Percentiles rank a stretch among this genome's conserved stretches.
Evolutionary conservation across 441 rosid genomes (phyloP).

Genomic region (Theobroma grandiflorum): DNA sequence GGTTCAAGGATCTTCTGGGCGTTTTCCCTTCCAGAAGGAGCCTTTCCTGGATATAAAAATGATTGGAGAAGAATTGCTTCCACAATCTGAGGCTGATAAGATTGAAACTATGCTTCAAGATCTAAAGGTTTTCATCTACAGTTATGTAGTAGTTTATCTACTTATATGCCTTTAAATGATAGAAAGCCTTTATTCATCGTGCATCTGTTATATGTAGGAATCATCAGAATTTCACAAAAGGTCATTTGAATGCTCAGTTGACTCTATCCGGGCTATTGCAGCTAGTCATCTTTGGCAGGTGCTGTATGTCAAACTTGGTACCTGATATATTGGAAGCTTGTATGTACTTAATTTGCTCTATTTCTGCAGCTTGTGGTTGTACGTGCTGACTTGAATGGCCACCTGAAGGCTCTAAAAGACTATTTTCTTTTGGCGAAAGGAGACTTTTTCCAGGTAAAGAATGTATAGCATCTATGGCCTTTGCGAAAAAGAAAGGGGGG

Average conservation of each 20-base stretch:
- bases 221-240: conserved; percentile 95
- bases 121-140: conserved; percentile 66
- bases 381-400: conserved; percentile 93
- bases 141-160: neutral
- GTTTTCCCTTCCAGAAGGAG: conserved; percentile 63
- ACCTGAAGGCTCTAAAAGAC: conserved; percentile 94
- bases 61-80: conserved; percentile 83
- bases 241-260: conserved; percentile 85
- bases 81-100: conserved; percentile 94
- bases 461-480: conserved; percentile 4
- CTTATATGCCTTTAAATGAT: conserved; percentile 18
- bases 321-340: conserved; percentile 25
- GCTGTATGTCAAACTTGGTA: conserved; percentile 29
- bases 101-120: conserved; percentile 90
- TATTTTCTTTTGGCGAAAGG: conserved; percentile 97
- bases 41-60: conserved; percentile 54
- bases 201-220: conserved; percentile 57
- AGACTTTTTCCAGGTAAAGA: conserved; percentile 94
- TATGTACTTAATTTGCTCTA: conserved; percentile 30
- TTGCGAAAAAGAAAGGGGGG: neutral
- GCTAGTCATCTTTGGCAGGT: conserved; percentile 99
- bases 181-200: neutral
- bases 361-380: conserved; percentile 89
- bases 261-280: conserved; percentile 91
- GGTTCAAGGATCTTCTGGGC: conserved; percentile 61